A percentile compares a stretch with the other conserved stretches of the same genome.
These are phyloP conservation scores for Xylariaceae sp. DNA, from an alignment of 2,329 filamentous ascomycete genomes.

Conservation along the genomic window DNA sequence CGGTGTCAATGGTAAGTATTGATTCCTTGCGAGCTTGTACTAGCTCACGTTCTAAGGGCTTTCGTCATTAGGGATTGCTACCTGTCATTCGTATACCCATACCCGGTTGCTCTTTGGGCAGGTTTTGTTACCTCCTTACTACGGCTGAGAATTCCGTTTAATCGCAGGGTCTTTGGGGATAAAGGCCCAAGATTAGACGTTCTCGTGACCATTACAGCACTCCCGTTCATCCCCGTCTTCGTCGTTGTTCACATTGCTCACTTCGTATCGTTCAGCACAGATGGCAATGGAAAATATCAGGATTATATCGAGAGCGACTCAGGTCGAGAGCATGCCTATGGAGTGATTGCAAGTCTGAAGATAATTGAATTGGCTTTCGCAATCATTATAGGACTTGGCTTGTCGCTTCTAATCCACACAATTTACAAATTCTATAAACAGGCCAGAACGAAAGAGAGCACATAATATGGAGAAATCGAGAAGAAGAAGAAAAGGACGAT, in stretches of 20 bases:
- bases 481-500: background rate
- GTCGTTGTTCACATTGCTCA: slow-evolving; percentile 4
- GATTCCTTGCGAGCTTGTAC: background rate
- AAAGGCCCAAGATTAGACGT: slow-evolving; percentile 3
- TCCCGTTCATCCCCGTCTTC: background rate
- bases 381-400: background rate
- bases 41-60: background rate
- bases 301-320: slow-evolving; percentile 4
- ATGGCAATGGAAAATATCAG: background rate
- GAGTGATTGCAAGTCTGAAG: background rate
- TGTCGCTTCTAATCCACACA: background rate
- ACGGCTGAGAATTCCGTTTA: slow-evolving; percentile 2
- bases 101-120: background rate
- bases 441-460: background rate
- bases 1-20: slow-evolving; percentile 1
- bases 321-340: background rate
- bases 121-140: background rate
- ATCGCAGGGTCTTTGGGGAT: slow-evolving; percentile 1
- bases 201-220: background rate
- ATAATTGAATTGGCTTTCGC: slow-evolving; percentile 1
- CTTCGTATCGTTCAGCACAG: background rate
- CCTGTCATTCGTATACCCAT: background rate
- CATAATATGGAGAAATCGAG: background rate
- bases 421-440: background rate
- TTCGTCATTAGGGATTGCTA: slow-evolving; percentile 3